Evolutionary conservation across 2,329 filamentous ascomycete genomes (phyloP).

Genomic region (Grosmannia penicillata): DNA sequence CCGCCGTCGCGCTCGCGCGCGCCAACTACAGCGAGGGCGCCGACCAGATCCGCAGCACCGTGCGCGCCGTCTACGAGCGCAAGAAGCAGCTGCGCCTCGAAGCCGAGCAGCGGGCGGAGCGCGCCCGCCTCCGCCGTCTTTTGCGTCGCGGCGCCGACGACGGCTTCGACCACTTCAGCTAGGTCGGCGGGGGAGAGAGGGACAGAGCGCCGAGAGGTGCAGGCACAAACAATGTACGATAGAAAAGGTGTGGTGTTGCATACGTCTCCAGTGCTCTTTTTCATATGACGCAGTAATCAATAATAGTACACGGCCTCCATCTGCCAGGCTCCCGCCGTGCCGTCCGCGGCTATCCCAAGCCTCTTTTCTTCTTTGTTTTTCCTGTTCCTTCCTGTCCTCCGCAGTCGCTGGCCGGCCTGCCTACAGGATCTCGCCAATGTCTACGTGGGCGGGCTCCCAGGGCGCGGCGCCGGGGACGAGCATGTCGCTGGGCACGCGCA

Average conservation of each 20-base stretch:
- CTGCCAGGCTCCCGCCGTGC: no score
- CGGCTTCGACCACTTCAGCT: slow-evolving; percentile 52
- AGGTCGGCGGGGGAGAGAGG: slow-evolving; percentile 4
- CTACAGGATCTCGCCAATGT: slow-evolving; percentile 54
- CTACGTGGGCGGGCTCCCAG: slow-evolving; percentile 55
- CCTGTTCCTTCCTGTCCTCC: neutral
- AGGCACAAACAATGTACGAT: no score
- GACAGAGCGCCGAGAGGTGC: no score
- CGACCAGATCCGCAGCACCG: slow-evolving; percentile 61
- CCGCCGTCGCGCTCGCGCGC: slow-evolving; percentile 64
- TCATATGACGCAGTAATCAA: slow-evolving; percentile 3
- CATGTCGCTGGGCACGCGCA: slow-evolving; percentile 56
- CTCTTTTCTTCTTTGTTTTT: neutral
- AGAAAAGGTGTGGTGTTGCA: no score
- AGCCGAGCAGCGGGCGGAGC: slow-evolving; percentile 16
- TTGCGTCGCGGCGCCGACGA: slow-evolving; percentile 36
- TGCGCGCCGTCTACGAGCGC: slow-evolving; percentile 82
- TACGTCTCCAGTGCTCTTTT: neutral
- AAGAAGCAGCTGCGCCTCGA: slow-evolving; percentile 59
- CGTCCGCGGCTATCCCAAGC: no score
- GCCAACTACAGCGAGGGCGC: slow-evolving; percentile 79
- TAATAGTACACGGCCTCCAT: neutral
- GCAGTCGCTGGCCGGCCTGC: no score
- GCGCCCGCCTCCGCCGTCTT: slow-evolving; percentile 27
- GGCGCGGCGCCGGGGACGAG: slow-evolving; percentile 42